These are phyloP conservation scores for Spatholobus suberectus DNA, from an alignment of 306 rosid species.

Conservation along the genomic window DNA sequence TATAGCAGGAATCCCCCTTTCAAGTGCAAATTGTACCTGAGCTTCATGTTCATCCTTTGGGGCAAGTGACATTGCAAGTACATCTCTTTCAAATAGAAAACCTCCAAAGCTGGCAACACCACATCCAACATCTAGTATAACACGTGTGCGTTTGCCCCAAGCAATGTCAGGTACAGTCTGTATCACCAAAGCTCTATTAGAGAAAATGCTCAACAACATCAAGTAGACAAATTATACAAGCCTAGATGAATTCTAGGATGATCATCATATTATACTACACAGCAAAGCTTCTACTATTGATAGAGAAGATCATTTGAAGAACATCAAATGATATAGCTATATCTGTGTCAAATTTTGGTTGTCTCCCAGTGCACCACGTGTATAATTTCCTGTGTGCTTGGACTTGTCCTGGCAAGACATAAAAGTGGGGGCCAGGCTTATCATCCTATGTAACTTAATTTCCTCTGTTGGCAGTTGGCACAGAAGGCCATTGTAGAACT, in stretches of 20 bases:
- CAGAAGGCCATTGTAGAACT: neutral
- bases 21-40: slow-evolving; percentile 98
- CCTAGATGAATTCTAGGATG: slow-evolving; percentile 4
- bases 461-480: neutral
- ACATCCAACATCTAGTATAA: slow-evolving; percentile 94
- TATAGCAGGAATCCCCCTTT: slow-evolving; percentile 97
- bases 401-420: neutral
- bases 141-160: slow-evolving; percentile 94
- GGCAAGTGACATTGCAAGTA: slow-evolving; percentile 90
- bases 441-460: neutral
- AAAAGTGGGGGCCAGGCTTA: neutral
- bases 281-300: neutral
- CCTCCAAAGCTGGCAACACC: slow-evolving; percentile 99
- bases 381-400: neutral
- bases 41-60: slow-evolving; percentile 99
- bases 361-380: neutral
- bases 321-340: slow-evolving; percentile 10
- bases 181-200: slow-evolving; percentile 41
- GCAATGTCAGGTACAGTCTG: slow-evolving; percentile 81
- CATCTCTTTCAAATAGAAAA: slow-evolving; percentile 91
- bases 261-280: neutral
- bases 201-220: slow-evolving; percentile 32
- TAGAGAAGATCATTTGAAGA: slow-evolving; percentile 10
- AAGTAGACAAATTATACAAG: slow-evolving; percentile 14
- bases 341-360: neutral